Percentiles rank a stretch among this genome's conserved stretches.
Evolutionary conservation across 306 rosid genomes (phyloP).

Genomic region (Medicago truncatula): DNA sequence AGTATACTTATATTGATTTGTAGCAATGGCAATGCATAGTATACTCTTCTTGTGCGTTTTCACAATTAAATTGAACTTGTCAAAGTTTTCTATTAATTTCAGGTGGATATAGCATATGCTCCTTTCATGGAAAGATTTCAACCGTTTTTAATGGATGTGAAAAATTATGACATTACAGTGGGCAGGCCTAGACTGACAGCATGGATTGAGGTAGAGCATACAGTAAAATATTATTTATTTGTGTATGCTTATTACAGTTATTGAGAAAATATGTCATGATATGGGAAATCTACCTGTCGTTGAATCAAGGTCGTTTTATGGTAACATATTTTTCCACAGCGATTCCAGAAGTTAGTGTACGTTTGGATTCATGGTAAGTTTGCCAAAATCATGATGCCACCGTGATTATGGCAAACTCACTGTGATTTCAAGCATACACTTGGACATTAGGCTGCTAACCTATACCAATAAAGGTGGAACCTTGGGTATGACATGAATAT

Average conservation of each 20-base stretch:
- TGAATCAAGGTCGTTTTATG: not conserved
- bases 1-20: constrained; percentile 1
- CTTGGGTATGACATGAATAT: not conserved
- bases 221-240: not conserved
- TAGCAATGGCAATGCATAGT: not conserved
- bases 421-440: not conserved
- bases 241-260: not conserved
- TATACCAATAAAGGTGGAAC: not conserved
- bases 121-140: constrained; percentile 86
- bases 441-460: not conserved
- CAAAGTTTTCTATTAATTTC: constrained; percentile 37
- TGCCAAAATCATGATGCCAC: too few species aligned
- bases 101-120: constrained; percentile 91
- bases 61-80: not conserved
- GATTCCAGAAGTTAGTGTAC: too few species aligned
- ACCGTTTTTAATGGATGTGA: constrained; percentile 61
- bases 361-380: too few species aligned
- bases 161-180: constrained; percentile 62
- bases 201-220: constrained; percentile 68
- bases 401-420: not conserved
- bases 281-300: not conserved
- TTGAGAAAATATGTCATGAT: not conserved
- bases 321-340: too few species aligned
- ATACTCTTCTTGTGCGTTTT: not conserved
- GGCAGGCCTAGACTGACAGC: constrained; percentile 74